Evolutionary conservation across 2,329 filamentous ascomycete species (phyloP), one percentile per base, ranked within the genome.

Genomic region (Ceratocystis variospora): DNA sequence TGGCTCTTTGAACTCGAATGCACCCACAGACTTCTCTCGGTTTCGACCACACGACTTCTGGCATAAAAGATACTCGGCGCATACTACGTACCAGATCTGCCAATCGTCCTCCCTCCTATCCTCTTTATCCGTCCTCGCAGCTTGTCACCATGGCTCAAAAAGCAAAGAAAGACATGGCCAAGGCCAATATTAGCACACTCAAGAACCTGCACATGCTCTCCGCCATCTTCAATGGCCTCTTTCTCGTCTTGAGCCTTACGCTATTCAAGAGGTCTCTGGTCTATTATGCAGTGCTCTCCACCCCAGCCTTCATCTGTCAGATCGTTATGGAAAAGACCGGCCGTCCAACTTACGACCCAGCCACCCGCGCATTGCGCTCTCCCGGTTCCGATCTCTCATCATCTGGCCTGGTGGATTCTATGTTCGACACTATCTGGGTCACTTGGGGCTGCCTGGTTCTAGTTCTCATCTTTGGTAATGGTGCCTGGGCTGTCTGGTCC

Each of bases 351-450:
- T 89, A 87, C 73, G 83, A 85, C 70, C 74, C 85, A 25, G 77
- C 78, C 31, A 86, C 84, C 61, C 81, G 80, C 15, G 80, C 86
- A n/a, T 79, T 97, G 69, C 86, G 84, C 74, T 84, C 82, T 41
- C 80, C 89, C 0, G 93, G 94, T 55, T 92, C 97, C 74, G 94
- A 99, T 75, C 83, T 99, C 63, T 85, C 88, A 64, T 89, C 90
- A 8, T 83, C 87, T 44, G 94, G 94, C 3, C 78, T 99, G 79
- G 97, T 93, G 10, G 94, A 96, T 77, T 97, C 95, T 79, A 90
- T 97, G 88, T 99, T 96, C 82, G 94, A 99, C 77, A 84, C 96
- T 62, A 79, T 96, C 64, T 97, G 96, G 83, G 90, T 96, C 78
- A 96, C 91, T 0, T 96, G 92, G 87, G 86, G 84, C 10, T 88